These are phyloP conservation scores for Ploettnerulaceae sp. DNA, from an alignment of 2,329 filamentous ascomycete genomes.

Conservation along the genomic window DNA sequence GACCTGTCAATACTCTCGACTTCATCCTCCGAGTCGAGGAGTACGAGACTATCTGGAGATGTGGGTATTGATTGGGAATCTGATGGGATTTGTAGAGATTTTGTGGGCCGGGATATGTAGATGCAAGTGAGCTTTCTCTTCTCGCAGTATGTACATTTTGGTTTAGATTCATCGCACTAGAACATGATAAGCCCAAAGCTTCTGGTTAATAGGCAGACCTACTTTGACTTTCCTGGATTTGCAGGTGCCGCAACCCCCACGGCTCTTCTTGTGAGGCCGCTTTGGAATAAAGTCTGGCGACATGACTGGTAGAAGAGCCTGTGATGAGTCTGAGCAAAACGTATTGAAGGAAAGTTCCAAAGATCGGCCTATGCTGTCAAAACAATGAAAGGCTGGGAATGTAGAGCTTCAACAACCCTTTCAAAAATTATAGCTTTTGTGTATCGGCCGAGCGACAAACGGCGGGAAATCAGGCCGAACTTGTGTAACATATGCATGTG, in stretches of 20 bases:
- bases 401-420: too few relatives aligned
- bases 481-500: too few relatives aligned
- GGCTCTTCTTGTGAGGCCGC: slow-evolving; percentile 32
- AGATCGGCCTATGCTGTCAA: too few relatives aligned
- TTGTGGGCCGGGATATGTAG: slow-evolving; percentile 14
- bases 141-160: slow-evolving; percentile 29
- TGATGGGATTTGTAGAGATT: slow-evolving; percentile 2
- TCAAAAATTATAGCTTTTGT: too few relatives aligned
- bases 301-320: slow-evolving; percentile 9
- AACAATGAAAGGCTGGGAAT: too few relatives aligned
- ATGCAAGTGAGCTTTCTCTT: slow-evolving; percentile 27
- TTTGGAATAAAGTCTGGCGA: slow-evolving; percentile 28
- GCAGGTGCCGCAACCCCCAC: slow-evolving; percentile 30
- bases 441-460: too few relatives aligned
- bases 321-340: not conserved
- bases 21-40: slow-evolving; percentile 3
- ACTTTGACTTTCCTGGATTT: slow-evolving; percentile 33
- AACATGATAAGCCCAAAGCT: slow-evolving; percentile 5
- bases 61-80: not conserved
- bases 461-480: too few relatives aligned
- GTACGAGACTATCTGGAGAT: not conserved
- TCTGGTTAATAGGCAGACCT: not conserved
- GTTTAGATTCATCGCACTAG: slow-evolving; percentile 31
- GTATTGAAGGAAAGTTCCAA: too few relatives aligned
- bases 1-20: slow-evolving; percentile 2